Conservation (phyloP, 768 basidiomycete genomes). For the Trametes cingulata region DNA sequence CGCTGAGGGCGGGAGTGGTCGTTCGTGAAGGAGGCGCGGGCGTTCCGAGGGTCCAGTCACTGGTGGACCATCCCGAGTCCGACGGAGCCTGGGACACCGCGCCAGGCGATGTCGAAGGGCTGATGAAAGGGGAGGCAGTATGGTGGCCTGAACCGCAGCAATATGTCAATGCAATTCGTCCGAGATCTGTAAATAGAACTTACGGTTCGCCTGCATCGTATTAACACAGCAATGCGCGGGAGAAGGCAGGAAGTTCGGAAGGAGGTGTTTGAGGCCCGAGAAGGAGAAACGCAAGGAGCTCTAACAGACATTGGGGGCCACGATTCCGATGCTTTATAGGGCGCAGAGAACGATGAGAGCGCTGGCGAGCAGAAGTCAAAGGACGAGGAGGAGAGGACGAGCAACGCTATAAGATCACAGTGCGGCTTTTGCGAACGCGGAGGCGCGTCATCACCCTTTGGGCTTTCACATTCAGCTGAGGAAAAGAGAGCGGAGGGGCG, state of each 20-base stretch:
- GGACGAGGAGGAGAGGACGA: constrained; percentile 9
- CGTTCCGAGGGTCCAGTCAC: background rate
- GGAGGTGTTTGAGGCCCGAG: background rate
- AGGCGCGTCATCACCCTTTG: background rate
- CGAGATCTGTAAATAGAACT: background rate
- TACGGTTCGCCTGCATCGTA: constrained; percentile 17
- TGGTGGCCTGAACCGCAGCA: background rate
- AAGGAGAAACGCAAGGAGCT: constrained; percentile 1
- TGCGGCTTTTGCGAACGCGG: background rate
- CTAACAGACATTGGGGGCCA: constrained; percentile 3
- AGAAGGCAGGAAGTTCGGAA: background rate
- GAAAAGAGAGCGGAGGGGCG: background rate
- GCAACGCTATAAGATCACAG: constrained; percentile 10
- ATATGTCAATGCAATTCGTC: background rate
- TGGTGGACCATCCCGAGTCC: constrained; percentile 6
- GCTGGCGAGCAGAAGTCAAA: constrained; percentile 13
- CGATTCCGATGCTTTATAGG: constrained; percentile 6
- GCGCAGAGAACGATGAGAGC: background rate
- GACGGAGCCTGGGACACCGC: constrained; percentile 8
- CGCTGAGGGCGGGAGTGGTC: constrained; percentile 6
- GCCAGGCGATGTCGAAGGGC: constrained; percentile 14
- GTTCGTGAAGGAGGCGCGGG: constrained; percentile 15
- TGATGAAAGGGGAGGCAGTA: constrained; percentile 12
- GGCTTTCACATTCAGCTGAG: background rate
- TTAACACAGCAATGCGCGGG: background rate